phyloP scores from a whole-genome alignment of 331 rosid species.

The Telfairia occidentalis region DNA sequence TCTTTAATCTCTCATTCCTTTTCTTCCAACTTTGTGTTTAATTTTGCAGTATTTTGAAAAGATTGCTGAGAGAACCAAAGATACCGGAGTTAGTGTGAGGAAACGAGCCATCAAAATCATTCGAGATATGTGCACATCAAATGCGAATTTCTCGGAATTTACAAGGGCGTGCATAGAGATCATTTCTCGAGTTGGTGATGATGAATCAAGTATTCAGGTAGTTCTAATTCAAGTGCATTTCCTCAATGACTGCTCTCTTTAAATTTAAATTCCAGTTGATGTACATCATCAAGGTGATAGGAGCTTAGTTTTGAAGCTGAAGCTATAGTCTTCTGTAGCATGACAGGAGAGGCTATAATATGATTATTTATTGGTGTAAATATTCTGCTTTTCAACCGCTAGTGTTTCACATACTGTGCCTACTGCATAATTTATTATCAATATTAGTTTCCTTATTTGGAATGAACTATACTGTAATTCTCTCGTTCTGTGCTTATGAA shows the following conservation, averaged over 20 bases:
- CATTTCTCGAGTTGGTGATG: conserved; percentile 80
- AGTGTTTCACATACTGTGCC: not conserved
- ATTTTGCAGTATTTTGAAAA: conserved; percentile 81
- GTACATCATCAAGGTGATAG: not conserved
- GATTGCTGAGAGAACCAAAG: conserved; percentile 89
- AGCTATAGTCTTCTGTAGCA: not conserved
- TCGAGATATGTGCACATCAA: conserved; percentile 92
- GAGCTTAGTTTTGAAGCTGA: not conserved
- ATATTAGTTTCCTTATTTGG: not conserved
- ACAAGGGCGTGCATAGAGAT: conserved; percentile 86
- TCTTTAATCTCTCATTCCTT: conserved; percentile 4
- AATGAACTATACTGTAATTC: not conserved
- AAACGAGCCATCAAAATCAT: conserved; percentile 94
- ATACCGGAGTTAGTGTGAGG: conserved; percentile 95
- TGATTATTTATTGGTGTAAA: not conserved
- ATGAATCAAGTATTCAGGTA: conserved; percentile 96
- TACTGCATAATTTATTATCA: not conserved
- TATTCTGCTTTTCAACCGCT: not conserved
- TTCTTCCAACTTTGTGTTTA: conserved; percentile 7
- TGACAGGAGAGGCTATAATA: not conserved
- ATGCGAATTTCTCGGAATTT: conserved; percentile 67
- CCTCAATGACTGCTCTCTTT: not conserved
- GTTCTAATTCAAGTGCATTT: conserved; percentile 2
- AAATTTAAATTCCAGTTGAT: not conserved
- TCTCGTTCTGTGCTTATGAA: not conserved